Base-by-base conservation (phyloP, 352 stramenopile species). In the Pythium pyrilobum region DNA sequence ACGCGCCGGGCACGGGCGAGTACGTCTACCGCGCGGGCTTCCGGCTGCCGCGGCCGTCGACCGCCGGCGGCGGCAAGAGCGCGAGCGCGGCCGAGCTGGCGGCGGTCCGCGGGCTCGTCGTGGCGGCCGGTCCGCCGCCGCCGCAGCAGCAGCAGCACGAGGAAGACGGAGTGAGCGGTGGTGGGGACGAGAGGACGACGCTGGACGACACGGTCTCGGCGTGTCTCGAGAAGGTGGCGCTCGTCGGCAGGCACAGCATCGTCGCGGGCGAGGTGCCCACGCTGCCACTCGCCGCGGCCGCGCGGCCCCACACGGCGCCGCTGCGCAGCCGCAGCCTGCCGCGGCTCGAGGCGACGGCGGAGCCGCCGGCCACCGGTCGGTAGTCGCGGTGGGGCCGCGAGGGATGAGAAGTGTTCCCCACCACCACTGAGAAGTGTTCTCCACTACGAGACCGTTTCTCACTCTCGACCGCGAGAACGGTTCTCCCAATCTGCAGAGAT, bases 21-120 rank as follows among this genome's bases (percentile, higher is more conserved):
- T 86, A 66, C 42, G 57, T 88, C 36, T 88, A 88, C 24, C 66
- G 77, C 21, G 74, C 66, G 1, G 77, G 77, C 1, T 86, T 88
- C 47, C 74, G 77, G 2, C 60, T 88, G 36, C 74, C 77, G 0
- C 36, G 57, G 18, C 57, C 57, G 10, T 52, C 57, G 20, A 59
- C 29, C 2, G 41, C 47, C 8, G 43, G 49, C 23, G 39, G 33
- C 23, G 36, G 16, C 15, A 65, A 56, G 15, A 59, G 36, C 2
- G 37, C 41, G 0, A 56, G 33, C 5, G 16, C 42, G 0, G 50
- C 40, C 1, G 49, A 59, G 13, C 11, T 54, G 0, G 48, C 36
- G 7, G 48, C 48, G 25, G 16, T 64, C 16, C 42, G 37, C 13
- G 45, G 33, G 10, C 48, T 58, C 16, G 51, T 64, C 24, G 39